Percentiles rank a stretch among this genome's conserved stretches.
Evolutionary conservation across 768 basidiomycete species (phyloP).

Genomic region (Podaxis sp.): DNA sequence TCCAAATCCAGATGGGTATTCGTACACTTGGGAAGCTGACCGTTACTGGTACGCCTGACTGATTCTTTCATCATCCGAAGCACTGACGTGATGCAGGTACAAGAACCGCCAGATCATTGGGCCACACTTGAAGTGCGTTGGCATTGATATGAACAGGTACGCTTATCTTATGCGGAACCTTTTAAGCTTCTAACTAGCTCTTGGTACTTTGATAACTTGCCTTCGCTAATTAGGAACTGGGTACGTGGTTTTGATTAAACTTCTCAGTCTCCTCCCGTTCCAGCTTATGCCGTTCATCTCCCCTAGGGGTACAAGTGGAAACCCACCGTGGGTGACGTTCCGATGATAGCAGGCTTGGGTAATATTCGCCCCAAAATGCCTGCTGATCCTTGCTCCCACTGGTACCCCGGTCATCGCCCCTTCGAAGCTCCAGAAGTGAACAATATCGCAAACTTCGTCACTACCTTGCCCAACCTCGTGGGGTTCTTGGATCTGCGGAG

Average conservation of each 20-base stretch:
- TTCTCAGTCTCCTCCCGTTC: not conserved
- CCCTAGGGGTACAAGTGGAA: conserved; percentile 73
- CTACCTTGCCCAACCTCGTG: conserved; percentile 48
- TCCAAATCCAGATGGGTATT: conserved; percentile 74
- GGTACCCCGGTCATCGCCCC: conserved; percentile 71
- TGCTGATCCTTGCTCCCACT: conserved; percentile 66
- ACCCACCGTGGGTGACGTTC: conserved; percentile 24
- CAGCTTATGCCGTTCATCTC: conserved; percentile 7
- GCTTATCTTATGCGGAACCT: conserved; percentile 12
- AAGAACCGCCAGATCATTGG: conserved; percentile 66
- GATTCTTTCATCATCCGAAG: not conserved
- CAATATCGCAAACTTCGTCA: conserved; percentile 70
- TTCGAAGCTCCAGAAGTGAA: conserved; percentile 80
- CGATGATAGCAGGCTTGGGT: conserved; percentile 16
- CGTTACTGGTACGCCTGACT: conserved; percentile 51
- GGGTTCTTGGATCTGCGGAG: conserved; percentile 77
- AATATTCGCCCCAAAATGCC: conserved; percentile 25
- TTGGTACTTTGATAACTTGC: conserved; percentile 6
- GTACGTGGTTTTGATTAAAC: conserved; percentile 27
- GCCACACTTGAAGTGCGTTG: conserved; percentile 51
- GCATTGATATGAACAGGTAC: conserved; percentile 79
- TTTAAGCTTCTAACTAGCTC: not conserved
- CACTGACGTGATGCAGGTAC: conserved; percentile 41
- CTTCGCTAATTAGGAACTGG: conserved; percentile 49
- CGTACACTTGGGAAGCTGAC: conserved; percentile 69